Evolutionary conservation across 2,329 filamentous ascomycete genomes (phyloP), one percentile per base, ranked within the genome.

Genomic region (Penicillium sp.): DNA sequence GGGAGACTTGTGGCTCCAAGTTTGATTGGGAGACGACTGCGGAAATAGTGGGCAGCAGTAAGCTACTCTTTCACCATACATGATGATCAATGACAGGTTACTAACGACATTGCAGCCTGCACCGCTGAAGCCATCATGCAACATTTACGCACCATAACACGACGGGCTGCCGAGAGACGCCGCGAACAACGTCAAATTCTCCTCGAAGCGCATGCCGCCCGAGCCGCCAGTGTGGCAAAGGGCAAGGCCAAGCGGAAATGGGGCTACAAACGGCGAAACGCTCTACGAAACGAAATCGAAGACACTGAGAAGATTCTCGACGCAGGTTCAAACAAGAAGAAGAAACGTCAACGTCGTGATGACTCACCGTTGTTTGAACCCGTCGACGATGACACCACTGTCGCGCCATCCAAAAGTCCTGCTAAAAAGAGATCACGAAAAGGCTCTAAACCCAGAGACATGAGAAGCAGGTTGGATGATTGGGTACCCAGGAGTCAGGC

Each of bases 91-190:
- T 12, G 11, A 13, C 9, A n/a, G 9, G 0, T 32, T 9, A 29
- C 33, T 33, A 29, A 41, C 9, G 12, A 18, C 12, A 12, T 9
- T 4, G 13, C 11, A 48, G 46, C 29, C 5, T 48, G 46, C 35
- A 42, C 46, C 26, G 12, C 39, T 2, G 46, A 48, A 11, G 46
- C 33, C 8, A 27, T 48, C 32, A 48, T 36, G 28, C 47, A 45
- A 24, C 36, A 40, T 38, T 13, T 48, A 4, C 42, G 41, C 9
- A 11, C 12, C 8, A 11, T 48, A 9, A 26, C 28, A 8, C 25
- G 26, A 6, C 42, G 42, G 38, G 32, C 25, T 11, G 29, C 9
- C 1, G 24, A 37, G 1, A 24, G 13, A 8, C 40, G 25, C 13
- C 35, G 13, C n/a, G 35, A 45, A 11, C 40, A 43, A 24, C 40